Evolutionary conservation across 176 grass and related monocot species (phyloP).

Genomic region (Carex myosuroides): DNA sequence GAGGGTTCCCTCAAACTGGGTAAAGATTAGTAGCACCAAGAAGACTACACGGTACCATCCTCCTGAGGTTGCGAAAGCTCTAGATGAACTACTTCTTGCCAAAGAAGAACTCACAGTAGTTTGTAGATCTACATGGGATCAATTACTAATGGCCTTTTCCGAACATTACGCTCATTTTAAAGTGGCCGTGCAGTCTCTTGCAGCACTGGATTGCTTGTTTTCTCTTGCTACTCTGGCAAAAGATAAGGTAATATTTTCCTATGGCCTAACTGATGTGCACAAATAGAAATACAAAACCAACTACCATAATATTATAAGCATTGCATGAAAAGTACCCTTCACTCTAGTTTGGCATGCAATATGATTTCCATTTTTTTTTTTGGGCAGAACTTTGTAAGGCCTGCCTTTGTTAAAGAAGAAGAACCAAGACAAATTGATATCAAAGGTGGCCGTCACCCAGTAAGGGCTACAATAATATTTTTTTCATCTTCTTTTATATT

Average conservation of each 20-base stretch:
- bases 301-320: neutral
- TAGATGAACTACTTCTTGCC: conserved; percentile 66
- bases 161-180: conserved; percentile 83
- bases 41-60: conserved; percentile 80
- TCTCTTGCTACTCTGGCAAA: conserved; percentile 68
- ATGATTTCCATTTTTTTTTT: neutral
- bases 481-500: neutral
- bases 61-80: conserved; percentile 57
- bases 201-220: conserved; percentile 75
- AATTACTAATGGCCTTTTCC: conserved; percentile 54
- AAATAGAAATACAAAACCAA: neutral
- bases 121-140: conserved; percentile 70
- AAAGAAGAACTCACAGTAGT: conserved; percentile 73
- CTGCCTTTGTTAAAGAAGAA: conserved; percentile 56
- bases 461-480: conserved; percentile 28
- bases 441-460: conserved; percentile 76
- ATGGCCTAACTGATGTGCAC: neutral
- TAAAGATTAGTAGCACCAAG: conserved; percentile 88
- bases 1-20: conserved; percentile 76
- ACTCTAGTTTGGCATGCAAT: neutral
- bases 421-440: conserved; percentile 85
- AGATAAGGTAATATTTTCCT: conserved; percentile 52
- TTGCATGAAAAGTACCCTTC: neutral
- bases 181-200: conserved; percentile 67
- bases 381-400: conserved; percentile 66